phyloP scores from a whole-genome alignment of 768 basidiomycete genomes.

The Termitomyces eurrhizus region DNA sequence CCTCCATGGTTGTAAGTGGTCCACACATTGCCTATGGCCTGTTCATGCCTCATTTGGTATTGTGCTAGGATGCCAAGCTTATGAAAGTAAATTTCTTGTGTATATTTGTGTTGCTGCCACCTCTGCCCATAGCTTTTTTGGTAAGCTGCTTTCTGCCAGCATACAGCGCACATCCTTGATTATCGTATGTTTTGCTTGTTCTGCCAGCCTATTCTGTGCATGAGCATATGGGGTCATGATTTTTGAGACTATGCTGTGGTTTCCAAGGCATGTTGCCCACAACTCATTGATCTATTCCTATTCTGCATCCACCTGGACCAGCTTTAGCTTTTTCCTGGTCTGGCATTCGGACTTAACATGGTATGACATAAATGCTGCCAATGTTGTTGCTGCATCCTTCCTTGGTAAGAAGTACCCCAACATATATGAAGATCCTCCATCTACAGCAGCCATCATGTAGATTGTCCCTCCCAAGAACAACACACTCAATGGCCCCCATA shows the following conservation, averaged over 20 bases:
- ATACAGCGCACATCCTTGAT: too few species aligned
- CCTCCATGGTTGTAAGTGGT: too few species aligned
- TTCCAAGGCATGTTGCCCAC: not conserved
- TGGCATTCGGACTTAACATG: not conserved
- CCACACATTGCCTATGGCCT: too few species aligned
- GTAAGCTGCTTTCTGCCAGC: too few species aligned
- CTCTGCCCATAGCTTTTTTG: too few species aligned
- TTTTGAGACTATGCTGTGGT: too few species aligned
- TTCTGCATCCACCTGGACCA: not conserved
- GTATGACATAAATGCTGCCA: too few species aligned
- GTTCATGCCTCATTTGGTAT: too few species aligned
- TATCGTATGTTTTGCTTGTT: too few species aligned
- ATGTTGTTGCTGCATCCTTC: not conserved
- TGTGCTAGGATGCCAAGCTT: not conserved
- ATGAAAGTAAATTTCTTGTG: too few species aligned
- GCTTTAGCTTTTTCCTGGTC: not conserved
- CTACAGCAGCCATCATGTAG: not conserved
- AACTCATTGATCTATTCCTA: not conserved
- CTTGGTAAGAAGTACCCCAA: not conserved
- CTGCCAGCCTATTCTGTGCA: not conserved
- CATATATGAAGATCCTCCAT: not conserved
- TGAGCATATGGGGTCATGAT: not conserved
- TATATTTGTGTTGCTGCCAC: too few species aligned
- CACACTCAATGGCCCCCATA: not conserved
- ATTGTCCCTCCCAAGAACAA: not conserved